phyloP scores from a whole-genome alignment of 2,329 filamentous ascomycete genomes.

The Sporothrix protearum region DNA sequence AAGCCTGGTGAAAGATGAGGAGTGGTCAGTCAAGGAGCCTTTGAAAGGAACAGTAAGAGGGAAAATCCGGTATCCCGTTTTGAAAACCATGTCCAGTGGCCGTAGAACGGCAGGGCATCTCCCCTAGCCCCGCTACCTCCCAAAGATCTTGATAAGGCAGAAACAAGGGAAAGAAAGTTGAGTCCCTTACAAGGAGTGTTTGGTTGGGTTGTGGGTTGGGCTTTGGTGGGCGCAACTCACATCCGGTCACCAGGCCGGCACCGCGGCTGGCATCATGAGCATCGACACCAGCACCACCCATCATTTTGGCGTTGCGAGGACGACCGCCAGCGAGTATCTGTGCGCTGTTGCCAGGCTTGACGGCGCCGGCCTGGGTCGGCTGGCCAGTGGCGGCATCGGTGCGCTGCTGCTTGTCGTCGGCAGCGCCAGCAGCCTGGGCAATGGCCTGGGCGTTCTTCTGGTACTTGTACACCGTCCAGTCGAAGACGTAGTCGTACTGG shows the following conservation, averaged over 20 bases:
- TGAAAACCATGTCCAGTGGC: constrained; percentile 1
- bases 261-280: constrained; percentile 70
- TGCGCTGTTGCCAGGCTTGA: constrained; percentile 57
- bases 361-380: constrained; percentile 49
- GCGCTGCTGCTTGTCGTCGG: constrained; percentile 72
- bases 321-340: constrained; percentile 68
- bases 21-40: neutral
- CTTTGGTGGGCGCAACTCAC: constrained; percentile 72
- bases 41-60: too few species aligned
- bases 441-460: constrained; percentile 98
- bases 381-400: constrained; percentile 62
- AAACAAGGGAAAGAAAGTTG: constrained; percentile 79
- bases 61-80: neutral
- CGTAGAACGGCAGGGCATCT: constrained; percentile 12
- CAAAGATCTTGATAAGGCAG: constrained; percentile 37
- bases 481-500: constrained; percentile 99
- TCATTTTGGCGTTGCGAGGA: constrained; percentile 78
- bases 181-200: constrained; percentile 82
- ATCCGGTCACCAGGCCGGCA: constrained; percentile 84
- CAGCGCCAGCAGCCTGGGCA: constrained; percentile 72
- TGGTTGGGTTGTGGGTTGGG: constrained; percentile 42
- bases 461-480: constrained; percentile 99
- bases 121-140: constrained; percentile 19
- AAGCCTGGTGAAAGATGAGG: constrained; percentile 48
- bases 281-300: constrained; percentile 61